Evolutionary conservation across 2,329 filamentous ascomycete genomes (phyloP).

Genomic region (Trichoderma sp.): DNA sequence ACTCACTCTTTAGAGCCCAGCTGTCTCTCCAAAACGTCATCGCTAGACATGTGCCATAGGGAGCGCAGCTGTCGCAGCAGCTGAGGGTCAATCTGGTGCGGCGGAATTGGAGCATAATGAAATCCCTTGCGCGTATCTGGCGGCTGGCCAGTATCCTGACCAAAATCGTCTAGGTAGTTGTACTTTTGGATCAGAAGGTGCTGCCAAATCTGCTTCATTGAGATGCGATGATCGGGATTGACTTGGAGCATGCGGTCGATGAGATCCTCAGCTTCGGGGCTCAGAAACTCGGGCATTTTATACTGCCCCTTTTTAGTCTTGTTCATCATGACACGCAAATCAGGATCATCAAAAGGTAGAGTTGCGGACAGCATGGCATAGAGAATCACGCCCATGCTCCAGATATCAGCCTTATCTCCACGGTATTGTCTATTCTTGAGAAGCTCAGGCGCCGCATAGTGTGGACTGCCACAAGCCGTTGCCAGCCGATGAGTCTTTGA

Average conservation of each 20-base stretch:
- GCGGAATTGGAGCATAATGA: constrained; percentile 57
- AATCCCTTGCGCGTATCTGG: constrained; percentile 62
- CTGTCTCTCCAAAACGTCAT: constrained; percentile 68
- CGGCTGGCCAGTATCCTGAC: constrained; percentile 55
- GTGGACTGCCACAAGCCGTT: constrained; percentile 93
- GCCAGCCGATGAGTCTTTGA: constrained; percentile 75
- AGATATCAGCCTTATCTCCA: constrained; percentile 86
- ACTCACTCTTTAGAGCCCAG: constrained; percentile 67
- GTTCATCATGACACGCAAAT: constrained; percentile 62
- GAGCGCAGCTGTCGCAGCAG: constrained; percentile 84
- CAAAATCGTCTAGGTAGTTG: constrained; percentile 69
- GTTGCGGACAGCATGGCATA: constrained; percentile 83
- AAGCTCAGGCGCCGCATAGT: constrained; percentile 94
- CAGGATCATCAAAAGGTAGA: constrained; percentile 76
- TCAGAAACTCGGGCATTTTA: constrained; percentile 63
- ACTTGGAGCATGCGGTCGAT: constrained; percentile 77
- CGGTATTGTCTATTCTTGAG: constrained; percentile 76
- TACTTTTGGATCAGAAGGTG: constrained; percentile 88
- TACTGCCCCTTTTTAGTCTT: constrained; percentile 63
- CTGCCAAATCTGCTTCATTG: constrained; percentile 77
- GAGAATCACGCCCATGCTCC: constrained; percentile 89
- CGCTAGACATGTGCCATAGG: constrained; percentile 84
- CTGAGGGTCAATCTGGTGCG: constrained; percentile 74
- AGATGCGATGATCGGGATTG: constrained; percentile 77
- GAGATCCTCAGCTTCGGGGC: constrained; percentile 71